Percentiles rank a stretch among this genome's conserved stretches.
Evolutionary conservation across 208 protist genomes (phyloP).

Genomic region (Acanthamoeba quina): DNA sequence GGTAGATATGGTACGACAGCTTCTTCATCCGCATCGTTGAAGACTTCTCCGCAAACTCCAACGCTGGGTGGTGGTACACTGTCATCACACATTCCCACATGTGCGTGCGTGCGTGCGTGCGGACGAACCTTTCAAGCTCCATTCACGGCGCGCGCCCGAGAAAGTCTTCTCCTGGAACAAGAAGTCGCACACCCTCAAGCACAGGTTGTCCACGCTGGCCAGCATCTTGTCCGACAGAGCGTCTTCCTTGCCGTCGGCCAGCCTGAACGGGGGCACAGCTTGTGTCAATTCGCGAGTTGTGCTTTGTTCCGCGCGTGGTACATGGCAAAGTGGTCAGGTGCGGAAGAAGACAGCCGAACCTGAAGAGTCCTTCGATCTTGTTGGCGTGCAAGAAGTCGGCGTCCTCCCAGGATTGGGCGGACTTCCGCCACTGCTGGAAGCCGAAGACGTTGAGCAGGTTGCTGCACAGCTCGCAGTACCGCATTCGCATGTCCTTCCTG

Average conservation of each 20-base stretch:
- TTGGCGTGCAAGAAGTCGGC: conserved; percentile 47
- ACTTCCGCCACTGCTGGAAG: conserved; percentile 54
- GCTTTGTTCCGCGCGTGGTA: neutral
- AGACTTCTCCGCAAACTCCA: conserved; percentile 61
- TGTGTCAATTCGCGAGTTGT: neutral
- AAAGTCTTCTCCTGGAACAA: neutral
- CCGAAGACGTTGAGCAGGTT: conserved; percentile 57
- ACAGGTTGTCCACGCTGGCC: conserved; percentile 21
- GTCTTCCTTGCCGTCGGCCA: conserved; percentile 2
- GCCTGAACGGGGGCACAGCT: neutral
- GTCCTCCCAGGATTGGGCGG: conserved; percentile 5
- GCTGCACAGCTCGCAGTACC: conserved; percentile 49
- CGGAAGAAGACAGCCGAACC: neutral
- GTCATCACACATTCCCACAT: too few relatives aligned
- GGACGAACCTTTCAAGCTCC: conserved; percentile 1
- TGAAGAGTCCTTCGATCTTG: conserved; percentile 35
- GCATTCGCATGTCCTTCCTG: neutral
- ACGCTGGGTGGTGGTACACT: neutral
- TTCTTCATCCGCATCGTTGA: conserved; percentile 63
- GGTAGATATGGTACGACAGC: conserved; percentile 69
- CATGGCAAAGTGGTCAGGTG: neutral
- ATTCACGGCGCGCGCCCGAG: neutral
- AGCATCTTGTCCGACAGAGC: conserved; percentile 31
- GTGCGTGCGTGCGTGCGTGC: neutral
- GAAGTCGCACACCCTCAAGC: conserved; percentile 26